Percentiles rank a stretch among this genome's conserved stretches.
Conservation (phyloP, 768 basidiomycete species). For the Coprinopsis sp. region DNA sequence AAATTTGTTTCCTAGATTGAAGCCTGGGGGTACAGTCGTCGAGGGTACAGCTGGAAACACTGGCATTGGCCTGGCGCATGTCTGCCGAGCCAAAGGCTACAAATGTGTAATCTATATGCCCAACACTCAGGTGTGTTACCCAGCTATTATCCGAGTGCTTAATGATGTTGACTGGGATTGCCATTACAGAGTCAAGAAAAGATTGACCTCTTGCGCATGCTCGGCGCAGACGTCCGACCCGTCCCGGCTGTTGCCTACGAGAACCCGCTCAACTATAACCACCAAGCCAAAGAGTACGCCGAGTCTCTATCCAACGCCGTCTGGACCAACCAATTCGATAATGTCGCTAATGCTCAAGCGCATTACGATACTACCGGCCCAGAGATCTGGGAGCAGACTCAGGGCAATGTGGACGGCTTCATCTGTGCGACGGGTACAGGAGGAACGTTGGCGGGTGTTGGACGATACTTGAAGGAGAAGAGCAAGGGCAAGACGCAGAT, state of each 20-base stretch:
- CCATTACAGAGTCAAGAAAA: constrained; percentile 87
- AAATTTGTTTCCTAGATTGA: constrained; percentile 44
- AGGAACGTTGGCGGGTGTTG: constrained; percentile 89
- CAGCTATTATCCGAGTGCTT: not conserved
- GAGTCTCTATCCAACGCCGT: constrained; percentile 69
- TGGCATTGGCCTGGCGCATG: constrained; percentile 92
- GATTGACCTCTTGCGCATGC: constrained; percentile 94
- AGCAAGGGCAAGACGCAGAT: constrained; percentile 74
- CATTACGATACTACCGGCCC: constrained; percentile 93
- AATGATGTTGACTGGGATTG: not conserved
- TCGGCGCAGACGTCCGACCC: constrained; percentile 94
- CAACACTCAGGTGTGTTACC: constrained; percentile 64
- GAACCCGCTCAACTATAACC: constrained; percentile 95
- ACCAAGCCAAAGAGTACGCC: constrained; percentile 91
- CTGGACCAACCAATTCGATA: constrained; percentile 99
- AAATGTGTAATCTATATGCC: constrained; percentile 99
- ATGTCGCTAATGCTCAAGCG: constrained; percentile 82
- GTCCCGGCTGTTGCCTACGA: constrained; percentile 97
- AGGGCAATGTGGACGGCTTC: constrained; percentile 82
- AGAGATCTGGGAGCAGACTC: constrained; percentile 91
- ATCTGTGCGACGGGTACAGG: constrained; percentile 94
- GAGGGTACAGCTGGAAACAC: constrained; percentile 99
- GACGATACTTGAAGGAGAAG: constrained; percentile 79
- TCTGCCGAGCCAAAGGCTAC: constrained; percentile 90
- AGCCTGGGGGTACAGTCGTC: constrained; percentile 93